Evolutionary conservation across 2,329 filamentous ascomycete genomes (phyloP).

Genomic region (Phyllosticta capitalensis): DNA sequence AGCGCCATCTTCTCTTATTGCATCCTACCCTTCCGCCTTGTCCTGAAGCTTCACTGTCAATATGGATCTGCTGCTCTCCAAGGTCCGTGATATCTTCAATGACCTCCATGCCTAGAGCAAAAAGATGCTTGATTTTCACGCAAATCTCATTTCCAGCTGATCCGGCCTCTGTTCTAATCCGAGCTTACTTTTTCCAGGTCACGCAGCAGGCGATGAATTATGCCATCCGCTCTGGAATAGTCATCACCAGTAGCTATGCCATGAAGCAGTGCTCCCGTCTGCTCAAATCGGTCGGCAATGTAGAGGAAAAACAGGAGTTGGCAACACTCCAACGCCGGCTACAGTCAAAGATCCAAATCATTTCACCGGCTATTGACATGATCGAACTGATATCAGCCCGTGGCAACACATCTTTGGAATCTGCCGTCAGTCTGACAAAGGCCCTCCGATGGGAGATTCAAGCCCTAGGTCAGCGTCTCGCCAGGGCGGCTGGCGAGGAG

Average conservation of each 20-base stretch:
- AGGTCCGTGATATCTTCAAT: slow-evolving; percentile 35
- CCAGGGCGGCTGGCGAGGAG: slow-evolving; percentile 56
- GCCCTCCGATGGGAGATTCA: slow-evolving; percentile 77
- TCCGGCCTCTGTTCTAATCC: background rate
- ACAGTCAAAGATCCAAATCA: slow-evolving; percentile 81
- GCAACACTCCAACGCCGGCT: slow-evolving; percentile 61
- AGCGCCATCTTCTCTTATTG: background rate
- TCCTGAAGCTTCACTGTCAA: slow-evolving; percentile 19
- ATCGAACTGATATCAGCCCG: slow-evolving; percentile 77
- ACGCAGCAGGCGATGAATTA: slow-evolving; percentile 82
- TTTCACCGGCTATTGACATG: slow-evolving; percentile 84
- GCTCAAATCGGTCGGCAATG: background rate
- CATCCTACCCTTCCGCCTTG: background rate
- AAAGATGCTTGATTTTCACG: too few species aligned
- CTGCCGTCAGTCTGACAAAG: slow-evolving; percentile 73
- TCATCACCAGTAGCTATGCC: slow-evolving; percentile 78
- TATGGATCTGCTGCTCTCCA: slow-evolving; percentile 64
- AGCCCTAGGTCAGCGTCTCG: slow-evolving; percentile 63
- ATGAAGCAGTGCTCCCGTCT: slow-evolving; percentile 70
- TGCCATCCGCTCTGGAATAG: slow-evolving; percentile 76
- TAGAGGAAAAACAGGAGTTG: slow-evolving; percentile 56
- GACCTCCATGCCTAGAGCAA: background rate
- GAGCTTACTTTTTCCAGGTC: slow-evolving; percentile 34
- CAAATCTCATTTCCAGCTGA: background rate
- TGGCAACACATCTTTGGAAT: slow-evolving; percentile 74